Percentiles rank a stretch among this genome's conserved stretches.
Conservation (phyloP, 352 stramenopile species). For the Pythium scleroteichum region DNA sequence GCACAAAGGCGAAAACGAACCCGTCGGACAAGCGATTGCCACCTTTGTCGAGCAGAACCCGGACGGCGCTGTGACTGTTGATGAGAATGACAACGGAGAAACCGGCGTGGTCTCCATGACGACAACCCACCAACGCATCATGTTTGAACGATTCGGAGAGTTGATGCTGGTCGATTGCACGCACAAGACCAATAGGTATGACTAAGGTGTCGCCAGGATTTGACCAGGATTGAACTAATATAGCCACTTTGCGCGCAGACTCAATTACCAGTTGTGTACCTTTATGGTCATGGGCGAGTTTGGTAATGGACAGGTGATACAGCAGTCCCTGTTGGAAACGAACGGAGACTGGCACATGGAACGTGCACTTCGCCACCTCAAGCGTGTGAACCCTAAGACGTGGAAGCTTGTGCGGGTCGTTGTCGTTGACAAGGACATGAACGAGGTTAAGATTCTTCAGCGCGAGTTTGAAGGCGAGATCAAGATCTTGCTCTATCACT, state of each 20-base stretch:
- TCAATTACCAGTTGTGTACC: constrained; percentile 14
- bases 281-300: constrained; percentile 20
- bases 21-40: not conserved
- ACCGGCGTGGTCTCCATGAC: constrained; percentile 7
- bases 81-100: constrained; percentile 2
- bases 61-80: constrained; percentile 2
- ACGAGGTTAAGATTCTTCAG: constrained; percentile 10
- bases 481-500: not conserved
- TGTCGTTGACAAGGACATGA: constrained; percentile 19
- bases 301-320: constrained; percentile 6
- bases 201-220: not conserved
- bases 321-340: constrained; percentile 15
- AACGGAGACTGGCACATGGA: constrained; percentile 18
- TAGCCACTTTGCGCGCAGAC: not conserved
- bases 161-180: constrained; percentile 15
- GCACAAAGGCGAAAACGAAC: not conserved
- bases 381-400: not conserved
- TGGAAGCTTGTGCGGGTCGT: constrained; percentile 2
- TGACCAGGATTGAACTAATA: not conserved
- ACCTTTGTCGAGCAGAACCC: not conserved
- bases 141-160: constrained; percentile 3
- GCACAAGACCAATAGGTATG: constrained; percentile 19
- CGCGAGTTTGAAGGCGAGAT: not conserved
- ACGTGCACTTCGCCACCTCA: not conserved
- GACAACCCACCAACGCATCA: constrained; percentile 1